These are phyloP conservation scores for Alternaria gaisen DNA, from an alignment of 2,329 filamentous ascomycete genomes.

Conservation along the genomic window DNA sequence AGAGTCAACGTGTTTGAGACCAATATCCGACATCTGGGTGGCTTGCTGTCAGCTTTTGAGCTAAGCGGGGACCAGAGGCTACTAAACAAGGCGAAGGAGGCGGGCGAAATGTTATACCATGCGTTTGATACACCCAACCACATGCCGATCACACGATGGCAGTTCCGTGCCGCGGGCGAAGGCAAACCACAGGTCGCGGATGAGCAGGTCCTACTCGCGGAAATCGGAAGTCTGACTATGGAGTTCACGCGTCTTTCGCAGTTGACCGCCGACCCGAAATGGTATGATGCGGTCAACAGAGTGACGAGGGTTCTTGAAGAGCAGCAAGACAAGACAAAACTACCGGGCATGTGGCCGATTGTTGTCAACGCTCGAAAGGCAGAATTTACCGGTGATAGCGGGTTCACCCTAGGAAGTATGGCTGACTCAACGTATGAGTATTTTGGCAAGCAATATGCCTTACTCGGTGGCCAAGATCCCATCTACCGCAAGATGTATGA, in stretches of 20 bases:
- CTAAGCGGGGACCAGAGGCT: conserved; percentile 78
- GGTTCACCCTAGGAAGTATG: conserved; percentile 49
- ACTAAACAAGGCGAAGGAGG: conserved; percentile 79
- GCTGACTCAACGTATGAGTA: conserved; percentile 53
- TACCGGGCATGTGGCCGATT: conserved; percentile 61
- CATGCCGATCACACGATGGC: conserved; percentile 72
- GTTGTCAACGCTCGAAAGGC: conserved; percentile 52
- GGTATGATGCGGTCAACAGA: conserved; percentile 57
- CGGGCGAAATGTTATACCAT: conserved; percentile 81
- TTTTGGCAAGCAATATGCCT: conserved; percentile 48
- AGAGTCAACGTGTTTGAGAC: conserved; percentile 61
- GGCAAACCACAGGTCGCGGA: conserved; percentile 53
- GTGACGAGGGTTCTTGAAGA: conserved; percentile 54
- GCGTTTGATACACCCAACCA: conserved; percentile 92
- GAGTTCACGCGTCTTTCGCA: conserved; percentile 60
- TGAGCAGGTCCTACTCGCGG: conserved; percentile 54
- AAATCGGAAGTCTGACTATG: conserved; percentile 58
- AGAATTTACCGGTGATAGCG: conserved; percentile 53
- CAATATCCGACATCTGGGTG: conserved; percentile 83
- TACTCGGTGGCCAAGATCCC: conserved; percentile 56
- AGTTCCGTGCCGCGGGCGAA: conserved; percentile 50
- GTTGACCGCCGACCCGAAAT: conserved; percentile 56
- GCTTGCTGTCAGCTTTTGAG: conserved; percentile 86
- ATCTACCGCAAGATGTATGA: conserved; percentile 67
- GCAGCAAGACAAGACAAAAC: conserved; percentile 54